Evolutionary conservation across 805 yeast genomes (phyloP).

Genomic region (Teunomyces cretensis): DNA sequence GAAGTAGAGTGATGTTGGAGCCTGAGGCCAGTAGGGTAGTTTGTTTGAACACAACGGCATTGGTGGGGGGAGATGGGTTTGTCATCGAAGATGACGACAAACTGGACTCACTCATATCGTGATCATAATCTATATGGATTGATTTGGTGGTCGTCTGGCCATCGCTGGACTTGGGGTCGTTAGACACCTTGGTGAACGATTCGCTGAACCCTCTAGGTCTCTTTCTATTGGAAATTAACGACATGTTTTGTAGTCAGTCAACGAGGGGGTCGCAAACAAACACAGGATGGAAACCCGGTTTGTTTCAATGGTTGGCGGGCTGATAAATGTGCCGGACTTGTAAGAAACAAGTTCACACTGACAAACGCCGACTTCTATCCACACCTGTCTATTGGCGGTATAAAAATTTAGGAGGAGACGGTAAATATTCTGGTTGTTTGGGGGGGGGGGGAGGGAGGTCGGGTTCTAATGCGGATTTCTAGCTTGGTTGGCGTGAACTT

Average conservation of each 20-base stretch:
- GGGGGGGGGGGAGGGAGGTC: background rate
- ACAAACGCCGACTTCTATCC: too few relatives aligned
- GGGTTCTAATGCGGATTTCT: background rate
- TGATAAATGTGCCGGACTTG: too few relatives aligned
- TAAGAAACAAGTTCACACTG: too few relatives aligned
- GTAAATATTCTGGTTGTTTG: background rate
- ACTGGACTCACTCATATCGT: conserved; percentile 7
- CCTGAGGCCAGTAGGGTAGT: background rate
- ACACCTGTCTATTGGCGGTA: too few relatives aligned
- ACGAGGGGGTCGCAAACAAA: too few relatives aligned
- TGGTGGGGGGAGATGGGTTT: conserved; percentile 3
- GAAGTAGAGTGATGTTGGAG: background rate
- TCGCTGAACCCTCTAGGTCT: conserved; percentile 48
- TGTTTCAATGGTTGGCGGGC: too few relatives aligned
- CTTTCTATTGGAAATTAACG: conserved; percentile 41
- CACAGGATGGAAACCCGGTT: too few relatives aligned
- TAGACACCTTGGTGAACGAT: conserved; percentile 22
- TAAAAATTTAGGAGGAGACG: too few relatives aligned
- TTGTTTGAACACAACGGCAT: background rate
- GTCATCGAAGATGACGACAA: conserved; percentile 5
- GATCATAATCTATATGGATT: conserved; percentile 6
- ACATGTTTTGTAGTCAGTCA: conserved; percentile 18
- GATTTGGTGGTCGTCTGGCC: conserved; percentile 1
- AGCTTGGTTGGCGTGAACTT: background rate
- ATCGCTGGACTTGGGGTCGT: conserved; percentile 6